Percentiles rank a stretch among this genome's conserved stretches.
phyloP scores from a whole-genome alignment of 202 grass and related monocot genomes.

The Cymbopogon flexuosus region DNA sequence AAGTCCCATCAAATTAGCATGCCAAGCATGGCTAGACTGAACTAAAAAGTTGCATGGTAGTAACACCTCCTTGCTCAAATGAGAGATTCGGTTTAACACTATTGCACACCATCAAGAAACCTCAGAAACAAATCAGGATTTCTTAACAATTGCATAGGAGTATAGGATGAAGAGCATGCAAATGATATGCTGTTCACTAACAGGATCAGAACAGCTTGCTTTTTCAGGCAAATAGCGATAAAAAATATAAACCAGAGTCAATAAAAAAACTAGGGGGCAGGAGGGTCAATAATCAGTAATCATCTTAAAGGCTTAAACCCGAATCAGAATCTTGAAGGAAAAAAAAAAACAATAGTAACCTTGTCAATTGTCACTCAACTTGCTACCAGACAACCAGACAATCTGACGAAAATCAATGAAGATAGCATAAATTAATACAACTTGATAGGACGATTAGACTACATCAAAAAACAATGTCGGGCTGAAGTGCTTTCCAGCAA shows the following conservation, averaged over 20 bases:
- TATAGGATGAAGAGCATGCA: neutral
- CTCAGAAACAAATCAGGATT: neutral
- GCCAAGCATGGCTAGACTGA: neutral
- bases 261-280: neutral
- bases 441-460: neutral
- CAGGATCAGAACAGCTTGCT: neutral
- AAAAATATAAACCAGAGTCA: neutral
- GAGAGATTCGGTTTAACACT: neutral
- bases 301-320: neutral
- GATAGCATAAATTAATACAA: constrained; percentile 8
- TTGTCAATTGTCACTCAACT: neutral
- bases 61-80: neutral
- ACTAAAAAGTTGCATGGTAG: neutral
- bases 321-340: neutral
- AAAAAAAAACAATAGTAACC: neutral
- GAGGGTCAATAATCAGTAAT: neutral
- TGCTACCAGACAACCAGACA: constrained; percentile 16
- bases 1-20: neutral
- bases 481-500: neutral
- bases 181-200: neutral
- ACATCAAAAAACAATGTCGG: neutral
- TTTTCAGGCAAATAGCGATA: neutral
- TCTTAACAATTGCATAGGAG: neutral
- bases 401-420: neutral
- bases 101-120: neutral